These are phyloP conservation scores for Gardenia jasminoides DNA, from an alignment of 257 asterid species.

Conservation along the genomic window DNA sequence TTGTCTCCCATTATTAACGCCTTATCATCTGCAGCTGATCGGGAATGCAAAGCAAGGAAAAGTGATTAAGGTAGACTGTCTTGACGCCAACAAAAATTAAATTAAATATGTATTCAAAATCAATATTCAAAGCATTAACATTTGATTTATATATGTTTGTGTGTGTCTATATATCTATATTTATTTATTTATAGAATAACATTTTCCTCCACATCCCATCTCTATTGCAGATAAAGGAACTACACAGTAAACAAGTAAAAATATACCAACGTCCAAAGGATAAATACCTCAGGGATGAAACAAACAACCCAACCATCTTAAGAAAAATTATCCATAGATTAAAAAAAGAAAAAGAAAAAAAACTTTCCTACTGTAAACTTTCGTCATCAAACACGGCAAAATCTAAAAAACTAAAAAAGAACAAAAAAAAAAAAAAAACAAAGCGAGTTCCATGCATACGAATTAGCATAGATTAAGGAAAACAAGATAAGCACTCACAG, in stretches of 20 bases:
- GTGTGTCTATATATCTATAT: no score
- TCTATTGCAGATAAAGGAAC: background rate
- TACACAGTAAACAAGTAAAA: background rate
- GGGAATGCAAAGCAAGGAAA: slow-evolving; percentile 4
- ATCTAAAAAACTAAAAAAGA: background rate
- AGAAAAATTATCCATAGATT: background rate
- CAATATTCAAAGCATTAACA: background rate
- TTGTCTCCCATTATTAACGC: slow-evolving; percentile 62
- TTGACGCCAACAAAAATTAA: background rate
- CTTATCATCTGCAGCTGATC: slow-evolving; percentile 16
- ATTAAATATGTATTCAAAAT: background rate
- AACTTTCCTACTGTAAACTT: background rate
- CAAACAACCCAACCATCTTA: background rate
- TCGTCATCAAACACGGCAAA: background rate
- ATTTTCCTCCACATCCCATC: no score
- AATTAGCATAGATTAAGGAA: background rate
- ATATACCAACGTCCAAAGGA: background rate
- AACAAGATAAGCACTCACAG: background rate
- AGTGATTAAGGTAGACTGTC: background rate
- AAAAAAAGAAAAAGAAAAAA: background rate
- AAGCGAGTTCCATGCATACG: background rate
- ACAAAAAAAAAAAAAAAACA: no score
- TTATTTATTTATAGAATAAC: no score
- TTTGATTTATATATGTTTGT: no score
- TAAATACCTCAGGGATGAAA: background rate